These are phyloP conservation scores for Chlorella vulgaris DNA, from an alignment of 139 green algal species.

Conservation along the genomic window DNA sequence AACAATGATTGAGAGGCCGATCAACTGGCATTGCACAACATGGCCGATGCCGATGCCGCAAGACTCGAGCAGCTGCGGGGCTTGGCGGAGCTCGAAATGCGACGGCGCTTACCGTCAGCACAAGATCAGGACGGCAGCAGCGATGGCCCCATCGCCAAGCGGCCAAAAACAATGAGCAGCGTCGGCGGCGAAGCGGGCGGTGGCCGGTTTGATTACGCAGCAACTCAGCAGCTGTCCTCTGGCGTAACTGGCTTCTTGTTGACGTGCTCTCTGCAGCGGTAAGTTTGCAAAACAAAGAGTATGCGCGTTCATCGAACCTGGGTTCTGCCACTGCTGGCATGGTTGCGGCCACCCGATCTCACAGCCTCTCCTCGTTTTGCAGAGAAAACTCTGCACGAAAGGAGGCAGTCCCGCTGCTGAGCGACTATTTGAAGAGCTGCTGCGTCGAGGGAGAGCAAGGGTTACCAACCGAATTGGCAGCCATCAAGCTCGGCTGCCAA, in stretches of 20 bases:
- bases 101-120: neutral
- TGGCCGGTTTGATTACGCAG: constrained; percentile 30
- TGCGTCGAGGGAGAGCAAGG: neutral
- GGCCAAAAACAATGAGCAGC: neutral
- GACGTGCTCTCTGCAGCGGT: constrained; percentile 29
- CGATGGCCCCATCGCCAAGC: neutral
- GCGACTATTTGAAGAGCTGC: neutral
- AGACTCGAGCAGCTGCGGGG: neutral
- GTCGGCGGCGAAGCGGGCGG: neutral
- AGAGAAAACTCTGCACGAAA: constrained; percentile 29
- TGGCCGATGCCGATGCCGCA: neutral
- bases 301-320: too few relatives aligned
- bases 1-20: too few relatives aligned
- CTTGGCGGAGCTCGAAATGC: constrained; percentile 29
- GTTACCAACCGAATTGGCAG: neutral
- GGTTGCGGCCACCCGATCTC: too few relatives aligned
- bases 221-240: neutral
- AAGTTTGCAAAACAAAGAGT: too few relatives aligned
- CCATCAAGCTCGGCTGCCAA: constrained; percentile 14
- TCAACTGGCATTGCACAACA: too few relatives aligned
- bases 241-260: constrained; percentile 28
- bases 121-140: too few relatives aligned
- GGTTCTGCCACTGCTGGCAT: too few relatives aligned
- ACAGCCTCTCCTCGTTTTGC: neutral
- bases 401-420: constrained; percentile 13